Percentiles rank a stretch among this genome's conserved stretches.
Evolutionary conservation across 2,329 filamentous ascomycete species (phyloP).

Genomic region (Cladosporium oxysporum): DNA sequence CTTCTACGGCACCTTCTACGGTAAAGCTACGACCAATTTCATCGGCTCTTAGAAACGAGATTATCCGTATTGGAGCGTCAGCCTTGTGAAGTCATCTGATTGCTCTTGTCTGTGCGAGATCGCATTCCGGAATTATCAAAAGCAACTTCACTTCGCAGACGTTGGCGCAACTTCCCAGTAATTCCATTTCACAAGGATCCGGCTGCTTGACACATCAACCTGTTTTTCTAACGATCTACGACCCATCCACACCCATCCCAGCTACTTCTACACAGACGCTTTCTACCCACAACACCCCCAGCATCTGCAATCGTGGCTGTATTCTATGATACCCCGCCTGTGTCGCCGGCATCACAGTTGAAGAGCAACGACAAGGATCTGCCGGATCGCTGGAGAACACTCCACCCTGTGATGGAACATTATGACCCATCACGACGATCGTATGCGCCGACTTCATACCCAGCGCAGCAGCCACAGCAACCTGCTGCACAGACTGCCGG

Average conservation of each 20-base stretch:
- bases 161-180: slow-evolving; percentile 9
- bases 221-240: slow-evolving; percentile 17
- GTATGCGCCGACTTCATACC: slow-evolving; percentile 36
- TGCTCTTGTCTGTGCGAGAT: slow-evolving; percentile 12
- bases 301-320: slow-evolving; percentile 20
- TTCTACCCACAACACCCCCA: slow-evolving; percentile 4
- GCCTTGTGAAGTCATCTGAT: slow-evolving; percentile 13
- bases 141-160: slow-evolving; percentile 14
- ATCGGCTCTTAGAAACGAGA: slow-evolving; percentile 14
- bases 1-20: slow-evolving; percentile 24
- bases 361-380: slow-evolving; percentile 21
- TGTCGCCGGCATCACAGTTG: slow-evolving; percentile 20
- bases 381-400: slow-evolving; percentile 19
- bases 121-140: slow-evolving; percentile 18
- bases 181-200: slow-evolving; percentile 7
- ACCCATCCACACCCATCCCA: slow-evolving; percentile 9
- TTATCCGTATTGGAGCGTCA: slow-evolving; percentile 2
- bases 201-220: not conserved
- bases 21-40: slow-evolving; percentile 16
- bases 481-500: slow-evolving; percentile 38
- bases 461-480: slow-evolving; percentile 32
- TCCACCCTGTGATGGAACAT: slow-evolving; percentile 37
- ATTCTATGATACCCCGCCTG: slow-evolving; percentile 22
- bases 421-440: slow-evolving; percentile 38
- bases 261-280: slow-evolving; percentile 2